Evolutionary conservation across 2,329 filamentous ascomycete species (phyloP).

Genomic region (Calonectria fujianensis): DNA sequence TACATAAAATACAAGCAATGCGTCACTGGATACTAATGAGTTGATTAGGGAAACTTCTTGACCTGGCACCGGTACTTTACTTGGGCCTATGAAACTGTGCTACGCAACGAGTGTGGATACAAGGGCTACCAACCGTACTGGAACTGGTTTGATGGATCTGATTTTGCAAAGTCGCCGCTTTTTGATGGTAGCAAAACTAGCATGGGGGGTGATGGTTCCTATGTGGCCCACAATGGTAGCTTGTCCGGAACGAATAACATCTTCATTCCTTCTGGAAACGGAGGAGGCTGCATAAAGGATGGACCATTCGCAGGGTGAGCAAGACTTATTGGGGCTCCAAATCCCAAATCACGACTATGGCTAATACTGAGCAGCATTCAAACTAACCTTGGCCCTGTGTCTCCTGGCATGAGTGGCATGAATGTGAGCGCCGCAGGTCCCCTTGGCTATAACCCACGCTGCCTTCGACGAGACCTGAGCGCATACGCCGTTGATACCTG

Average conservation of each 20-base stretch:
- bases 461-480: conserved; percentile 55
- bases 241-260: conserved; percentile 44
- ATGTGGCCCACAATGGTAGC: conserved; percentile 1
- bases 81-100: conserved; percentile 51
- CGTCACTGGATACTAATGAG: neutral
- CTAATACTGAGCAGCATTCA: conserved; percentile 8
- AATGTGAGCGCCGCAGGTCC: conserved; percentile 51
- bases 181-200: conserved; percentile 66
- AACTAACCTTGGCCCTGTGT: conserved; percentile 17
- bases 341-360: neutral
- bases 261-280: conserved; percentile 47
- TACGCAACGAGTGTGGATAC: conserved; percentile 56
- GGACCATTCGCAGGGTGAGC: conserved; percentile 38
- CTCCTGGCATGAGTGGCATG: conserved; percentile 23
- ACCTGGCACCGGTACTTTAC: conserved; percentile 55
- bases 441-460: conserved; percentile 62
- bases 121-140: conserved; percentile 65
- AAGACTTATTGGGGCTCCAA: neutral
- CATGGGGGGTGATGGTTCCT: conserved; percentile 12
- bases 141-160: conserved; percentile 69
- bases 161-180: conserved; percentile 68
- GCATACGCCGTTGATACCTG: conserved; percentile 13
- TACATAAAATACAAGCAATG: neutral
- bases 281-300: conserved; percentile 50
- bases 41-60: conserved; percentile 48